Percentiles rank a stretch among this genome's conserved stretches.
Conservation (phyloP, 176 grass and related monocot genomes). For the Hordeum vulgare region DNA sequence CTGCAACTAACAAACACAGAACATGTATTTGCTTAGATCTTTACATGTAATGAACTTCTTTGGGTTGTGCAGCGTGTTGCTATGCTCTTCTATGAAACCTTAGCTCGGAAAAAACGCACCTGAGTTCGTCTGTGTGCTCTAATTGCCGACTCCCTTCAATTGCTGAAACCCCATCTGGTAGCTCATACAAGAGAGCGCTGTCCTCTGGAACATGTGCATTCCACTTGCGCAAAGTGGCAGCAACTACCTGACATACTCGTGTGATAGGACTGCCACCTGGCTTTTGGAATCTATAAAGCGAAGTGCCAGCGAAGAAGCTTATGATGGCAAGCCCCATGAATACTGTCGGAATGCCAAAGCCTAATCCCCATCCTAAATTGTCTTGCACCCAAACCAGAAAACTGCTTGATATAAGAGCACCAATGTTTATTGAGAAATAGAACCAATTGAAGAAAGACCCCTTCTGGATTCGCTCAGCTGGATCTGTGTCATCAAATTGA, state of each 20-base stretch:
- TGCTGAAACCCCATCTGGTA: constrained; percentile 55
- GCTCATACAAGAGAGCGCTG: constrained; percentile 59
- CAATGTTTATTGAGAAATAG: constrained; percentile 89
- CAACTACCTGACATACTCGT: constrained; percentile 70
- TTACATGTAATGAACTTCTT: background rate
- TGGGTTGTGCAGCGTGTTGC: background rate
- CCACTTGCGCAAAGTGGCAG: constrained; percentile 73
- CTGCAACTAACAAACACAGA: background rate
- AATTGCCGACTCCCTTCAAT: constrained; percentile 87
- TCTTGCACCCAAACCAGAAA: constrained; percentile 95
- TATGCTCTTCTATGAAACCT: background rate
- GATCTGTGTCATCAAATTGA: constrained; percentile 91
- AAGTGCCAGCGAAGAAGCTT: constrained; percentile 78
- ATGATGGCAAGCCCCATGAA: constrained; percentile 88
- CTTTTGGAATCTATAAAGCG: constrained; percentile 80
- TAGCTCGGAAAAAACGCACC: constrained; percentile 18
- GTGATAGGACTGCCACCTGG: constrained; percentile 85
- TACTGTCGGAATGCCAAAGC: constrained; percentile 79
- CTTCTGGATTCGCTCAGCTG: constrained; percentile 63
- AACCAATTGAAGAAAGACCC: constrained; percentile 97
- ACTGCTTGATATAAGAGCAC: constrained; percentile 85
- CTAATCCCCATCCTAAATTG: constrained; percentile 80
- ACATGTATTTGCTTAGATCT: background rate
- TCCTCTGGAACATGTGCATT: constrained; percentile 41
- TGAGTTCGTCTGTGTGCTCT: constrained; percentile 69